Evolutionary conservation across 129 eudicot species (phyloP), one percentile per base, ranked within the genome.

Genomic region (Smallanthus sonchifolius): DNA sequence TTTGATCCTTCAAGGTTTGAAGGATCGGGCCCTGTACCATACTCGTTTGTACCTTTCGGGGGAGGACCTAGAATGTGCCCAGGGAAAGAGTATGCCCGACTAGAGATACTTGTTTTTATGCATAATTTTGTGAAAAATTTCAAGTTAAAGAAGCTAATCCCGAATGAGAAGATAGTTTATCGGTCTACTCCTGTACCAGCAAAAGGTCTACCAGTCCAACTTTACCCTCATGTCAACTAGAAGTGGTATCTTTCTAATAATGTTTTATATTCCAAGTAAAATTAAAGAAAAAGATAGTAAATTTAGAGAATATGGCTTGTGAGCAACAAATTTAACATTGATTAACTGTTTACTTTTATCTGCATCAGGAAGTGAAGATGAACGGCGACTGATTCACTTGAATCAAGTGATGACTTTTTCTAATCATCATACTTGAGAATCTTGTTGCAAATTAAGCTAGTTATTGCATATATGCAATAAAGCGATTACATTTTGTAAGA

Each of bases 21-120:
- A 75, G 86, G 86, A 44, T 72, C 77, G 3, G 86, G 86, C 13
- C 86, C 86, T 13, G 47, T 49, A 24, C 86, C 86, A 30, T 83
- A 68, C 49, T 69, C 86, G 15, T 79, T 42, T 47, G 86, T 79
- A 1, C 83, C 83, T 3, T 83, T 83, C 7, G 86, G 86, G 5
- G 86, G 86, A 52, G 86, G 86, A 7, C 86, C 83, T 44, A 67
- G 59, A 38, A 83, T 83, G 86, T 83, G 86, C 74, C 80, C 83
- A 2, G 86, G 86, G 3, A 79, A 83, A 75, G 83, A 83, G 81
- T 79, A 78, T 32, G 86, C 86, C 8, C 73, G 86, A 30, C 15
- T 83, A 52, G 86, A 83, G 75, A 83, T 83, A 28, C 86, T 83
- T 6, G 15, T 83, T 45, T 83, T 83, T 34, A 72, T 83, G 78